Conservation (phyloP, 108 stramenopile genomes). For the Discostella stelligeroides region DNA sequence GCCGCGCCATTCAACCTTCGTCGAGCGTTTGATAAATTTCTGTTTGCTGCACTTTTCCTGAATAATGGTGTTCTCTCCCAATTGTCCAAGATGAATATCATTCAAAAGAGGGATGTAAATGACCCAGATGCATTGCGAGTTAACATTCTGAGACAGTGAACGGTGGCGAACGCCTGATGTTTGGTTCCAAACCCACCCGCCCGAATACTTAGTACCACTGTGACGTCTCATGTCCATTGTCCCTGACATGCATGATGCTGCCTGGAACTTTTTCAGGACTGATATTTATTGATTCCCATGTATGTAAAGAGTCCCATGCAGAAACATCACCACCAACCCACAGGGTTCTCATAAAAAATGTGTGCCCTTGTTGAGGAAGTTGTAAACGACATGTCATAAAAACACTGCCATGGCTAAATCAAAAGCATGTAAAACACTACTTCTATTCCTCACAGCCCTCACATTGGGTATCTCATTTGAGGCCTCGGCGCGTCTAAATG, state of each 20-base stretch:
- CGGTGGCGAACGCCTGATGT: too few relatives aligned
- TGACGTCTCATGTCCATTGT: too few relatives aligned
- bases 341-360: neutral
- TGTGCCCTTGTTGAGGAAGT: neutral
- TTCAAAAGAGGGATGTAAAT: constrained; percentile 9
- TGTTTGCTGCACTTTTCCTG: constrained; percentile 24
- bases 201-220: too few relatives aligned
- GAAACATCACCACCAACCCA: too few relatives aligned
- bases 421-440: too few relatives aligned
- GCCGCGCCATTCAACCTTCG: constrained; percentile 19
- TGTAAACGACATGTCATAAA: neutral
- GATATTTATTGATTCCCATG: neutral
- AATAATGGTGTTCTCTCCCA: constrained; percentile 34
- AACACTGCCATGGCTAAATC: too few relatives aligned
- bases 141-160: constrained; percentile 3
- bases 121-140: constrained; percentile 32
- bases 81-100: constrained; percentile 29
- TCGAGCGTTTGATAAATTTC: constrained; percentile 35
- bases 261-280: too few relatives aligned
- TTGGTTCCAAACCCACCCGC: too few relatives aligned
- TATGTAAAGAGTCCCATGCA: neutral
- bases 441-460: too few relatives aligned
- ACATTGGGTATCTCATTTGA: too few relatives aligned
- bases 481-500: too few relatives aligned
- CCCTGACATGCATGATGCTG: too few relatives aligned